Conservation (phyloP, 495 filamentous ascomycete species). For the Talaromyces stipitatus region DNA sequence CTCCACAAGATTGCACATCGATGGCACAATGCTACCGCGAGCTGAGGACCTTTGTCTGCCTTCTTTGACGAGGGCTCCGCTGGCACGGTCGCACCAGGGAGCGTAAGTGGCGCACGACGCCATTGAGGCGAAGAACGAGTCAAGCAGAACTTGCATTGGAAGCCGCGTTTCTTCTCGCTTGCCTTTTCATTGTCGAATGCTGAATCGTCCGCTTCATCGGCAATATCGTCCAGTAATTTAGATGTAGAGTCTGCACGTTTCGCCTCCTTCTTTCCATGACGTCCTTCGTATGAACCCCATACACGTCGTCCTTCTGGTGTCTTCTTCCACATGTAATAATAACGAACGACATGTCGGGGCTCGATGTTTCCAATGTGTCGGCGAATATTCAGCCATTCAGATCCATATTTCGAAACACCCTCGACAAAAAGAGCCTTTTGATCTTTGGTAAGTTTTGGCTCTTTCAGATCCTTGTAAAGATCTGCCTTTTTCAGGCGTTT, state of each 20-base stretch:
- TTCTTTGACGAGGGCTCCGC: conserved; percentile 57
- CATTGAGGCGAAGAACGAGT: conserved; percentile 78
- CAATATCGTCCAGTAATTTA: conserved; percentile 83
- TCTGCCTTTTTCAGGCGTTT: conserved; percentile 56
- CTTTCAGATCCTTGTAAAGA: conserved; percentile 70
- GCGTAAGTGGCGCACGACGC: conserved; percentile 75
- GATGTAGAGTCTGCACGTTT: conserved; percentile 48
- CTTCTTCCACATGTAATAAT: conserved; percentile 99
- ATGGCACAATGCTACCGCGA: conserved; percentile 78
- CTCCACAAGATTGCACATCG: conserved; percentile 90
- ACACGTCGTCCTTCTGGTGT: conserved; percentile 74
- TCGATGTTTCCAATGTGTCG: conserved; percentile 70
- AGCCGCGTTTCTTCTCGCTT: conserved; percentile 62
- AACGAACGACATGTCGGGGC: conserved; percentile 74
- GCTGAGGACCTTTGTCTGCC: conserved; percentile 64
- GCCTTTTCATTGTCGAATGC: conserved; percentile 94
- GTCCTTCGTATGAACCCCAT: conserved; percentile 80
- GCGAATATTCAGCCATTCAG: conserved; percentile 76
- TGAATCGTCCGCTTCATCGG: conserved; percentile 89
- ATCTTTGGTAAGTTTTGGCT: conserved; percentile 69
- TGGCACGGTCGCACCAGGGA: conserved; percentile 63
- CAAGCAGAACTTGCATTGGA: conserved; percentile 91
- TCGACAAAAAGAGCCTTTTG: conserved; percentile 90
- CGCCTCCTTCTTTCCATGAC: conserved; percentile 82
- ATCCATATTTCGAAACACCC: conserved; percentile 82